Base-by-base conservation (phyloP, 768 basidiomycete genomes). In the Epithele typhae region DNA sequence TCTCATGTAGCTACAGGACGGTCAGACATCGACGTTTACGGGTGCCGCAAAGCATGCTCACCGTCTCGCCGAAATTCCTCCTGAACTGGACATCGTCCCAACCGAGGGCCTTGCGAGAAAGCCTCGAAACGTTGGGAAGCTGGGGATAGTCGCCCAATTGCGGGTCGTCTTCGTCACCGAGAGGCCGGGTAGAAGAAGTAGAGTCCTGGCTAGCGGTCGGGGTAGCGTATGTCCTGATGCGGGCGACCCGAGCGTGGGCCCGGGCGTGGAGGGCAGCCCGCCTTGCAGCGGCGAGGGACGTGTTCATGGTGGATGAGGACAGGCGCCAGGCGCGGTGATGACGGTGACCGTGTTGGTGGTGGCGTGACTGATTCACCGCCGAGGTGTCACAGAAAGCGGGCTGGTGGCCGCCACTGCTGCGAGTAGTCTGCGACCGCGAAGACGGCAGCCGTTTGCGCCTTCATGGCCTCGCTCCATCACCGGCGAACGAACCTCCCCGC, bases 51-150 rank as follows among this genome's bases (percentile, higher is more conserved):
- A 22, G 30, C 48, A 39, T 23, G 64, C 77, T 53, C 56, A 90
- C 90, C 35, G 84, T 71, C 51, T 92, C 89, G 40, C 84, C 87
- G 68, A 82, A 82, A 61, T 92, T 90, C 45, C 89, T 78, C 52
- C 90, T 74, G 72, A 84, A 76, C 58, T 87, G 79, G 27, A 64
- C 61, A 61, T 92, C 90, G 60, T 83, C 75, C 89, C 88, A 92
- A 22, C 85, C 84, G 40, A 65, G 69, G 0, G 89, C 70, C 18
- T 78, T 69, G 10, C 82, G 74, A 8, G 73, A 69, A 57, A 90
- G 87, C 57, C 76, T 73, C 9, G 84, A 86, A 35, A 80, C 69
- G 62, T 70, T 72, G 30, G 87, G 86, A 5, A 88, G 73, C 49
- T 81, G 72, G 8, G 88, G 88, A 55, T 92, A 90, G 55, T 78